Percentiles rank a stretch among this genome's conserved stretches.
These are phyloP conservation scores for Loxodes magnus DNA, from an alignment of 73 alveolate genomes.

Conservation along the genomic window DNA sequence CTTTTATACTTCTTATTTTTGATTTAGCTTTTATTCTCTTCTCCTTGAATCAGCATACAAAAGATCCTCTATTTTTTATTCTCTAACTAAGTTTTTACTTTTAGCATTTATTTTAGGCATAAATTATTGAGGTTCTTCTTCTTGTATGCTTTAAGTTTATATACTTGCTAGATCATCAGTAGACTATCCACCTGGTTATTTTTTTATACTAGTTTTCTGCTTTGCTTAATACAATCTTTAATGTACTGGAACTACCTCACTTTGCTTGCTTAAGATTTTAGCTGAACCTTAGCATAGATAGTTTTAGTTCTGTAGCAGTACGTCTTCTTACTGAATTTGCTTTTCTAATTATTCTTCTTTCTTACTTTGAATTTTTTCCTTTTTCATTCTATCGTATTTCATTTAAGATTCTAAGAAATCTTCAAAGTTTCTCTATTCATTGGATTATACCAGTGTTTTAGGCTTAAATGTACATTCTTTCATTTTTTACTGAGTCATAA, in stretches of 20 bases:
- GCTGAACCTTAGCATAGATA: conserved; percentile 6
- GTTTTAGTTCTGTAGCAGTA: background rate
- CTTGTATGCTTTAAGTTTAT: no score
- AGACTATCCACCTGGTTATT: background rate
- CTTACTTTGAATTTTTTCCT: background rate
- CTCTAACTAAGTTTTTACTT: background rate
- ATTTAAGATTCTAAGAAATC: background rate
- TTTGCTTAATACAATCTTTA: background rate
- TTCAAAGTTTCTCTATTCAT: background rate
- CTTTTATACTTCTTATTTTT: no score
- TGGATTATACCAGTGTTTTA: background rate
- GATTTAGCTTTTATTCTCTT: conserved; percentile 1
- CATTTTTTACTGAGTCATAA: background rate
- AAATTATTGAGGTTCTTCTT: background rate
- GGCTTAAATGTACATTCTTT: conserved; percentile 14
- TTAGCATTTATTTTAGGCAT: conserved; percentile 7
- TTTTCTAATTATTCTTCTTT: background rate
- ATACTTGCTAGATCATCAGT: no score
- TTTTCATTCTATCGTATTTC: background rate
- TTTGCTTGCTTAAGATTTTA: background rate
- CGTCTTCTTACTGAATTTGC: background rate
- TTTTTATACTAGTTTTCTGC: background rate
- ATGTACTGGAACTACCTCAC: conserved; percentile 5
- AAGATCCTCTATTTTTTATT: background rate
- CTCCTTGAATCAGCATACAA: conserved; percentile 8